Evolutionary conservation across 1,284 basidiomycete genomes (phyloP).

Genomic region (Takashimella koratensis): DNA sequence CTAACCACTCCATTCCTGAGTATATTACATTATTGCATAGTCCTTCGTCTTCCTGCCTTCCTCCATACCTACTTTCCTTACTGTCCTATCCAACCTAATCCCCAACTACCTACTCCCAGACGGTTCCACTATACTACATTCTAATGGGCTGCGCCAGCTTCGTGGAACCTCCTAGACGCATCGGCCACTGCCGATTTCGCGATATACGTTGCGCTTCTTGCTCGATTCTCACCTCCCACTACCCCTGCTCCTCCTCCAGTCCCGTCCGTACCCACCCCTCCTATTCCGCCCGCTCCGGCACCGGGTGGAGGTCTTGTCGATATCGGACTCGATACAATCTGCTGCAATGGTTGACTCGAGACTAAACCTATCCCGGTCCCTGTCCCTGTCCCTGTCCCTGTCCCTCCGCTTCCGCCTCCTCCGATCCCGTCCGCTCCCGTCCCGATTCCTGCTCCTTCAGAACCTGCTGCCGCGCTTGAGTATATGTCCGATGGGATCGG

Average conservation of each 20-base stretch:
- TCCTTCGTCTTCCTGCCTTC: neutral
- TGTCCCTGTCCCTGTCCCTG: neutral
- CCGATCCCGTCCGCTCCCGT: no score
- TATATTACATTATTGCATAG: no score
- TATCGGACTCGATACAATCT: no score
- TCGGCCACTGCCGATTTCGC: neutral
- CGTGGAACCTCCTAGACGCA: neutral
- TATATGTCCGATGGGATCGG: constrained; percentile 12
- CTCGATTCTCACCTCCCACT: neutral
- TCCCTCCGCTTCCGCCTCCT: neutral
- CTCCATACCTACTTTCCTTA: neutral
- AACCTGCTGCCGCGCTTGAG: no score
- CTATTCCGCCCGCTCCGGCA: neutral
- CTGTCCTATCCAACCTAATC: no score
- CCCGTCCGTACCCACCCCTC: neutral
- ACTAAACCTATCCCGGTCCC: neutral
- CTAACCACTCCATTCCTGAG: no score
- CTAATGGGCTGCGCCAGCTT: neutral
- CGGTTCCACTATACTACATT: no score
- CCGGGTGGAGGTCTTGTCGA: no score
- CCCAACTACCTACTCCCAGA: no score
- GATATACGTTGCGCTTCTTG: neutral
- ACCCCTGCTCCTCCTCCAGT: no score
- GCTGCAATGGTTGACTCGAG: neutral
- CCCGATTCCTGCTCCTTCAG: no score